Base-by-base conservation (phyloP, 2,329 filamentous ascomycete species). In the Karstenula rhodostoma region DNA sequence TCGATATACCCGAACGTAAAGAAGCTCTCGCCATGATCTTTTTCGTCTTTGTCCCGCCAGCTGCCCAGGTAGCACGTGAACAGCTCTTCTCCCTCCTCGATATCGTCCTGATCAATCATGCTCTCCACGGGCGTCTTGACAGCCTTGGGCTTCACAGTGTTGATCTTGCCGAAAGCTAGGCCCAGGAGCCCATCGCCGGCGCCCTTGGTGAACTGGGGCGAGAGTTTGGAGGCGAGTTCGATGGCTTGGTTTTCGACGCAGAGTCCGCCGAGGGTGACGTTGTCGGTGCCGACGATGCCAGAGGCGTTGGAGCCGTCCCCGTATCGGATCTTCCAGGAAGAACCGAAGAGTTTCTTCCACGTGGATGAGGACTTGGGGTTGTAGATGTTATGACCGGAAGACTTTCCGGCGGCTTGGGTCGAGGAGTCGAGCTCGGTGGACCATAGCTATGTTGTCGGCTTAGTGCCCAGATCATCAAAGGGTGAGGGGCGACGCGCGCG, bases 1-100 rank as follows among this genome's bases (percentile, higher is more conserved):
- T 92, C 89, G 69, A 92, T 89, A 74, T 82, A 90, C 22, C 90
- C 90, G 65, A 92, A 92, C 1, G 90, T 92, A 78, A 90, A 92
- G 79, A 91, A 92, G 0, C 76, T 87, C 61, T 82, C 76, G 43
- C 83, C 81, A 35, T 79, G 71, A 56, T 82, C 77, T 4, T 69
- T 71, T 58, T 80, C 72, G 59, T 80, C 68, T 40, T 73, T 69
- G 68, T 88, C 85, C 48, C 83, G 79, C 77, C 82, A 80, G 67
- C 84, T 83, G 64, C 87, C 87, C 48, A 91, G 82, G 58, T 87
- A 87, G 22, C 83, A 86, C 0, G 88, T 90, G 77, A 91, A 91
- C 7, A 91, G 80, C 69, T 87, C 81, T 1, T 82, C 72, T 0
- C 79, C 78, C 49, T 81, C 77, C 3, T 84, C 81, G 58, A 89